Conservation (phyloP, 2,329 filamentous ascomycete genomes). For the Ophiostoma ips region DNA sequence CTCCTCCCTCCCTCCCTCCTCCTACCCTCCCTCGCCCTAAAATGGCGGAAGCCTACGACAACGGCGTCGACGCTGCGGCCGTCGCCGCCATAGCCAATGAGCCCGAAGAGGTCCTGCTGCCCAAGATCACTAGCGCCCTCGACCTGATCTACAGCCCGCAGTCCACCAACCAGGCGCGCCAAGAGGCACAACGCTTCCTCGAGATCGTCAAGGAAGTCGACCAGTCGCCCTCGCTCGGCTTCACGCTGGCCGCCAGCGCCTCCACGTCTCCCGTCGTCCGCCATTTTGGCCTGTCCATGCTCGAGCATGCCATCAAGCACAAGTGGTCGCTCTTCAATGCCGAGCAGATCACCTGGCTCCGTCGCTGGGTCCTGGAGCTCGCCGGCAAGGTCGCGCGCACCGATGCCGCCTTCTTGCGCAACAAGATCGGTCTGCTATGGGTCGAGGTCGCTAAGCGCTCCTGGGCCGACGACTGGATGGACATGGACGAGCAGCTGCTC, state of each 20-base stretch:
- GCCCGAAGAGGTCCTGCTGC: slow-evolving; percentile 27
- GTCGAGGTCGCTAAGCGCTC: slow-evolving; percentile 84
- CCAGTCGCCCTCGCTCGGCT: slow-evolving; percentile 75
- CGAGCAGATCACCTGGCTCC: slow-evolving; percentile 54
- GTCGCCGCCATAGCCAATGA: slow-evolving; percentile 5
- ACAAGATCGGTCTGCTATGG: slow-evolving; percentile 92
- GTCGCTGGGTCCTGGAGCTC: slow-evolving; percentile 66
- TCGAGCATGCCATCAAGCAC: slow-evolving; percentile 82
- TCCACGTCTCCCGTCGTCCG: slow-evolving; percentile 68
- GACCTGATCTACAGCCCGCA: slow-evolving; percentile 73
- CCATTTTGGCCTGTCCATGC: slow-evolving; percentile 83
- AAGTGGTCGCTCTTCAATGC: slow-evolving; percentile 61
- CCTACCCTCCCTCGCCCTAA: not conserved
- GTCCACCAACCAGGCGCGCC: slow-evolving; percentile 67
- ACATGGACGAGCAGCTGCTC: slow-evolving; percentile 79
- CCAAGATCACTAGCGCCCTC: slow-evolving; percentile 69
- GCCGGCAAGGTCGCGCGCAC: slow-evolving; percentile 54
- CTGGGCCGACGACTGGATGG: slow-evolving; percentile 86
- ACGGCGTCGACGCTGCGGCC: not conserved
- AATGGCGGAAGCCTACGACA: not conserved
- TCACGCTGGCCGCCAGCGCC: slow-evolving; percentile 62
- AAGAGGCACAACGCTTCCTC: slow-evolving; percentile 72
- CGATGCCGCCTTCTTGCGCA: slow-evolving; percentile 73
- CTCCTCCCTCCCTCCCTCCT: not conserved
- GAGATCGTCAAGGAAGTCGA: slow-evolving; percentile 69